These are phyloP conservation scores for Penicillium glabrum DNA, from an alignment of 2,329 filamentous ascomycete species.

Conservation along the genomic window DNA sequence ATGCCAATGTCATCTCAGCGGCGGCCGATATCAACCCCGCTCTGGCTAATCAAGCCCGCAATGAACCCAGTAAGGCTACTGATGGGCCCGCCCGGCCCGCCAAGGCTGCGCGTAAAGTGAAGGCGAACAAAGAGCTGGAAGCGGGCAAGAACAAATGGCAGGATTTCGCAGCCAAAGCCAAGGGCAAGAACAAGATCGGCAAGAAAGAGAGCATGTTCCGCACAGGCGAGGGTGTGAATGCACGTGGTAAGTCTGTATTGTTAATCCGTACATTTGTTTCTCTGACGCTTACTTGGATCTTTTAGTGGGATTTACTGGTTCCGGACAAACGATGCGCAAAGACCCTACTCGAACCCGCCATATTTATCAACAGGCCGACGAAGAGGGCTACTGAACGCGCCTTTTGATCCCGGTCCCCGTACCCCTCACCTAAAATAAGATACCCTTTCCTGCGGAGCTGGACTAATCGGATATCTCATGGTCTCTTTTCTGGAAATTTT, in stretches of 20 bases:
- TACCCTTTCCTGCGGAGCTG: background rate
- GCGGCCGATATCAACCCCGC: slow-evolving; percentile 67
- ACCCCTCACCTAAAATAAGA: background rate
- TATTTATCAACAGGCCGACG: slow-evolving; percentile 76
- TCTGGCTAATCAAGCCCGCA: slow-evolving; percentile 62
- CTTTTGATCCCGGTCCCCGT: background rate
- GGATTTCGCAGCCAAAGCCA: slow-evolving; percentile 77
- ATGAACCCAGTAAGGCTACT: slow-evolving; percentile 63
- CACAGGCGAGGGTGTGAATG: slow-evolving; percentile 81
- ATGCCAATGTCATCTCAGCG: slow-evolving; percentile 62
- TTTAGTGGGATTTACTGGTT: slow-evolving; percentile 91
- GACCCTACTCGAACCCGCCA: slow-evolving; percentile 79
- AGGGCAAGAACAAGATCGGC: slow-evolving; percentile 65
- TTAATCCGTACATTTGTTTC: background rate
- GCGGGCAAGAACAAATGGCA: slow-evolving; percentile 93
- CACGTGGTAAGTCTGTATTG: slow-evolving; percentile 66
- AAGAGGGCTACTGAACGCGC: slow-evolving; percentile 53
- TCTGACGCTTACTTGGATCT: background rate
- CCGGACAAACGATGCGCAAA: slow-evolving; percentile 93
- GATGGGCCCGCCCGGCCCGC: slow-evolving; percentile 59
- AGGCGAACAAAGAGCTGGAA: slow-evolving; percentile 89
- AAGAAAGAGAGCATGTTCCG: slow-evolving; percentile 98
- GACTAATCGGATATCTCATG: background rate
- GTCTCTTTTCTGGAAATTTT: slow-evolving; percentile 6
- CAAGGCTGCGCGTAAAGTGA: slow-evolving; percentile 74